Evolutionary conservation across 2,329 filamentous ascomycete genomes (phyloP), one percentile per base, ranked within the genome.

Genomic region (Ramularia collo-cygni): DNA sequence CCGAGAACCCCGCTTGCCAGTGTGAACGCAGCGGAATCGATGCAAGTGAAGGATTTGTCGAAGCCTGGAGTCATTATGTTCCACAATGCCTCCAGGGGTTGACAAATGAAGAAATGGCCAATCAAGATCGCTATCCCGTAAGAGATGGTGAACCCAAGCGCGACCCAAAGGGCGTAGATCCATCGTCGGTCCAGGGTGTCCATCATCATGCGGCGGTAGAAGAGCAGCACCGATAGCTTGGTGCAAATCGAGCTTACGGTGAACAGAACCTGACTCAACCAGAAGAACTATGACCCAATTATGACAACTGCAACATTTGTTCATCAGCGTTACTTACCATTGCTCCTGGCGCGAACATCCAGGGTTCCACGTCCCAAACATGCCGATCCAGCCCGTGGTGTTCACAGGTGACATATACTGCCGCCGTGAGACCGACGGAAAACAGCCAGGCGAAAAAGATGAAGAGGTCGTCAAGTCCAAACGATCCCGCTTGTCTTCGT

Each of bases 181-280:
- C 50, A 54, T 3, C 43, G 38, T 5, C 43, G 42, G 15, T 46
- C 41, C 15, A 49, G 31, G 1, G 43, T 52, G 10, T 47, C 47
- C 18, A 43, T 45, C 21, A 48, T 43, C 37, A 57, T 48, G 21
- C 54, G 50, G 27, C 48, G 46, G 34, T 57, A 50, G 47, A 55
- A 56, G 10, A 56, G 43, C 7, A 57, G 45, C 17, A 57, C 46
- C 4, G 52, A 52, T 26, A 54, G 41, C 35, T 57, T 57, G 13
- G 48, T 54, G 18, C 46, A 46, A 13, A 48, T 44, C 6, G 50
- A 51, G 21, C 37, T 41, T 10, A 47, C 28, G 28, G 53, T 44
- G 47, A 55, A 55, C 24, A 53, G 29, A 12, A 53, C 28, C 37
- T 57, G 50, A 10, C 45, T 49, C 7, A 52, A 36, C 51, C 49